Percentiles rank a stretch among this genome's conserved stretches.
These are phyloP conservation scores for Hypholoma fasciculare DNA, from an alignment of 768 basidiomycete genomes.

Conservation along the genomic window DNA sequence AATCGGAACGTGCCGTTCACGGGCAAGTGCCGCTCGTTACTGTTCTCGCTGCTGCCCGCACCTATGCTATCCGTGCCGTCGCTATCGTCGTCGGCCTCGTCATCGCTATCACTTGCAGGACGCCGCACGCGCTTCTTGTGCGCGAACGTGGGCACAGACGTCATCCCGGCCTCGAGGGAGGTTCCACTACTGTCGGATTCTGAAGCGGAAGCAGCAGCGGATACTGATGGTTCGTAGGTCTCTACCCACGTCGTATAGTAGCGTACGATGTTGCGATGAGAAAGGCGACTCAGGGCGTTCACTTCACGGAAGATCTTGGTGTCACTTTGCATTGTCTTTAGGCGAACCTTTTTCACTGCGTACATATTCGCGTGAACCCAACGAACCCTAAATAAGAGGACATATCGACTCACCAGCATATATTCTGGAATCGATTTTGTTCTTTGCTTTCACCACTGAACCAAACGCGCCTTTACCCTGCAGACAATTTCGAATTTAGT, in stretches of 20 bases:
- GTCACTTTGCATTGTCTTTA: slow-evolving; percentile 77
- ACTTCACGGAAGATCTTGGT: slow-evolving; percentile 90
- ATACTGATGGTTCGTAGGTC: slow-evolving; percentile 51
- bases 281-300: slow-evolving; percentile 82
- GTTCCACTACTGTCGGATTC: slow-evolving; percentile 29
- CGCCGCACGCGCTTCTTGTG: background rate
- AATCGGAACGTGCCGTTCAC: slow-evolving; percentile 61
- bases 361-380: slow-evolving; percentile 1
- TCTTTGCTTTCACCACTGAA: slow-evolving; percentile 92
- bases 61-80: background rate
- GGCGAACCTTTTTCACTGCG: slow-evolving; percentile 85
- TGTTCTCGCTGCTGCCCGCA: background rate
- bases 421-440: slow-evolving; percentile 82
- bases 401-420: slow-evolving; percentile 62
- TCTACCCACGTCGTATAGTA: slow-evolving; percentile 95
- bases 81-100: background rate
- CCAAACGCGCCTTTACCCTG: slow-evolving; percentile 91
- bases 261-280: slow-evolving; percentile 88
- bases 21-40: slow-evolving; percentile 32
- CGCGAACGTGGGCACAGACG: slow-evolving; percentile 37
- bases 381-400: background rate
- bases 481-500: background rate
- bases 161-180: slow-evolving; percentile 44
- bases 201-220: slow-evolving; percentile 51
- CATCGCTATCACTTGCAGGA: background rate